Conservation (phyloP, 164 flowering plant species). For the Cinnamomum chago region DNA sequence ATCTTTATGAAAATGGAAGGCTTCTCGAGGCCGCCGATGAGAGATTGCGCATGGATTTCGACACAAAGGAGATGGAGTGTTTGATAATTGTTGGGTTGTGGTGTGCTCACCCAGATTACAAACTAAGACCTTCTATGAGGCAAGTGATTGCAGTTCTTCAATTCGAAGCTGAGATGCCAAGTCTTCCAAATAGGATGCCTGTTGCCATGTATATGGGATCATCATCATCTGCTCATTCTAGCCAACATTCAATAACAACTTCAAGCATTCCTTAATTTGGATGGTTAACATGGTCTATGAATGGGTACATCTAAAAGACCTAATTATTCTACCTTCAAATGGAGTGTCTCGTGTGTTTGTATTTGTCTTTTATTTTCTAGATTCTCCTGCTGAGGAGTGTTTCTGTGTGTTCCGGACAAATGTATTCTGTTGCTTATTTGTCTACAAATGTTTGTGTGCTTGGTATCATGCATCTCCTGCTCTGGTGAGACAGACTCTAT, state of each 20-base stretch:
- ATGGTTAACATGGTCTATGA: too few species aligned
- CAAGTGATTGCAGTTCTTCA: conserved; percentile 24
- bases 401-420: too few species aligned
- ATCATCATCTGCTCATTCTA: neutral
- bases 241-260: neutral
- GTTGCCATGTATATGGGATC: conserved; percentile 3
- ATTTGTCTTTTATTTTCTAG: too few species aligned
- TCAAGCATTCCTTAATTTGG: neutral
- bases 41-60: conserved; percentile 25
- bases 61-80: conserved; percentile 15
- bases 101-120: conserved; percentile 38
- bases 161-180: conserved; percentile 19
- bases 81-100: conserved; percentile 34
- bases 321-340: too few species aligned
- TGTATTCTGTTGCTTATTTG: too few species aligned
- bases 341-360: too few species aligned
- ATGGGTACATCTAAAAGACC: too few species aligned
- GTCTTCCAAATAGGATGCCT: conserved; percentile 25
- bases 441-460: too few species aligned
- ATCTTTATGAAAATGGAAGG: conserved; percentile 26
- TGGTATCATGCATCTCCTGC: too few species aligned
- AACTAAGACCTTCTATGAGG: conserved; percentile 26
- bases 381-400: too few species aligned
- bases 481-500: too few species aligned
- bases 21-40: conserved; percentile 19